Base-by-base conservation (phyloP, 1,139 yeast genomes). In the Keqinozyma sinolaborantium region DNA sequence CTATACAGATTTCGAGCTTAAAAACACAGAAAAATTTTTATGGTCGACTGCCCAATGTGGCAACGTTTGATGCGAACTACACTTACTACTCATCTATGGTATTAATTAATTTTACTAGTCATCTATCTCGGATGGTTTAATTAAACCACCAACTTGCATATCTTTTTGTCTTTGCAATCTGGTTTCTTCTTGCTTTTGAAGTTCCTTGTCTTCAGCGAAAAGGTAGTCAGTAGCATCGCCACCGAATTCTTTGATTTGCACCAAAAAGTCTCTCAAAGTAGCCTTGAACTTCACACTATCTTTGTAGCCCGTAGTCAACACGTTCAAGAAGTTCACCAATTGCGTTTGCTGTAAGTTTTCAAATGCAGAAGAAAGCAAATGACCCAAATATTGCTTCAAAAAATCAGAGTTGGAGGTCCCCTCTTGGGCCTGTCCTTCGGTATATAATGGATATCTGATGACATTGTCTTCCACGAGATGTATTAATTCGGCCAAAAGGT, bases 111-210 rank as follows among this genome's bases (percentile, higher is more conserved):
- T 15, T 28, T 14, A 15, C 10, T 30, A 45, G 32, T 87, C 96
- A 49, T 86, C 97, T 77, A 90, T 75, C 50, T 92, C 98, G n/a
- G 95, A 81, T 23, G 98, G 98, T 58, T 90, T 92, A 53, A 92
- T 70, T 56, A 92, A 73, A 32, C 98, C 98, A 47, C 97, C 97
- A 42, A 92, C 83, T 64, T 79, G 81, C 50, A 84, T 68, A 36
- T 95, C 97, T 47, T 76, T 78, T 58, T 87, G 94, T 51, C 82
- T 79, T 49, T 86, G 94, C 40, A 72, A 55, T 54, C 73, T 76
- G 43, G 70, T 77, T 56, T 78, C 79, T 56, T 84, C 95, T 44
- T 71, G 65, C 41, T 77, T 61, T 56, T 88, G 95, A 33, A 71
- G 69, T 57, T 87, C 95, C 53, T 82, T 83, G 51, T 92, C 98